phyloP scores from a whole-genome alignment of 495 filamentous ascomycete genomes.

The Hypomontagnella monticulosa region DNA sequence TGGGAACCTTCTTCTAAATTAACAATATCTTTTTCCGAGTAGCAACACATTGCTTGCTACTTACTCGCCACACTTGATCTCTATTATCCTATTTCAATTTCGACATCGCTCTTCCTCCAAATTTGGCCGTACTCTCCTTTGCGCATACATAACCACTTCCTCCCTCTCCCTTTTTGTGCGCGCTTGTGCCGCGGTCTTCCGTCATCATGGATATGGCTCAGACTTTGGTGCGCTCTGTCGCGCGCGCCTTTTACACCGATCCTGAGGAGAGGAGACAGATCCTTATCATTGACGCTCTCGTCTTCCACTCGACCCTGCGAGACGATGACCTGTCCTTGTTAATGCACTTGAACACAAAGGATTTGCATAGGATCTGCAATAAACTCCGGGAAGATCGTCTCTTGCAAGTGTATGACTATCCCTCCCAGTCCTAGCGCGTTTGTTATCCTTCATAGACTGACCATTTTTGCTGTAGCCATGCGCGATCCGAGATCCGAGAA shows the following conservation, averaged over 20 bases:
- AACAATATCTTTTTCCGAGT: constrained; percentile 2
- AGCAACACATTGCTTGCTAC: constrained; percentile 15
- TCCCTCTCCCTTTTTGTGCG: neutral
- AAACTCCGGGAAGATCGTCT: constrained; percentile 85
- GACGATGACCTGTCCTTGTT: constrained; percentile 88
- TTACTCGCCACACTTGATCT: neutral
- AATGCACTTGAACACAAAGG: constrained; percentile 86
- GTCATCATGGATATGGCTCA: constrained; percentile 82
- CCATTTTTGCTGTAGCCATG: constrained; percentile 63
- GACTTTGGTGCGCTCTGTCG: constrained; percentile 85
- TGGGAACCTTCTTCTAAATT: constrained; percentile 8
- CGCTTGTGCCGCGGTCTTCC: neutral
- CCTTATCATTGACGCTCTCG: constrained; percentile 89
- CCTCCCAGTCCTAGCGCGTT: constrained; percentile 15
- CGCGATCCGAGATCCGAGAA: constrained; percentile 80
- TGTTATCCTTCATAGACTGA: constrained; percentile 20
- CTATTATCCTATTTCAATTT: neutral
- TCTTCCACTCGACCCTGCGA: constrained; percentile 87
- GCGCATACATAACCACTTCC: neutral
- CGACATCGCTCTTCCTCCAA: neutral
- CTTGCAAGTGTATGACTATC: constrained; percentile 72
- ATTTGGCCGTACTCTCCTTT: neutral
- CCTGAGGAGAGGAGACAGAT: constrained; percentile 77
- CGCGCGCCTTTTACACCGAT: constrained; percentile 82
- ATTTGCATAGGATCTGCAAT: constrained; percentile 86